Percentiles rank a stretch among this genome's conserved stretches.
Evolutionary conservation across 306 rosid species (phyloP).

Genomic region (Vicia faba): DNA sequence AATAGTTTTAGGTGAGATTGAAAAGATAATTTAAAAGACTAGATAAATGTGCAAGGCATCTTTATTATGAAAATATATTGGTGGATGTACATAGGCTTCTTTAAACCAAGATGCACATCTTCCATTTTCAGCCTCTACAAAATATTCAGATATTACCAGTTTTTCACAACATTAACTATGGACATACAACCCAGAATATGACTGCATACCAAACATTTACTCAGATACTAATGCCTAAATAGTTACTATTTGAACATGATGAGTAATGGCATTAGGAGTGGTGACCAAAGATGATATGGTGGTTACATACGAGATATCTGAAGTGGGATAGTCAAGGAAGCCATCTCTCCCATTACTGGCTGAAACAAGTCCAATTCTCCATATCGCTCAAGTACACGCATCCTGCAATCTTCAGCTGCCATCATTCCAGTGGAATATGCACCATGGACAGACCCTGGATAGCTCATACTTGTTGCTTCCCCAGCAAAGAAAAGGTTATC

Average conservation of each 20-base stretch:
- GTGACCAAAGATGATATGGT: constrained; percentile 30
- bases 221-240: neutral
- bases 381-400: constrained; percentile 94
- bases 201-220: neutral
- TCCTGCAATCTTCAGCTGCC: constrained; percentile 99
- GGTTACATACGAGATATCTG: constrained; percentile 80
- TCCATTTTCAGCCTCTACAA: neutral
- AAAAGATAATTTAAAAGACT: neutral
- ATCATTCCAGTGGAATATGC: constrained; percentile 85
- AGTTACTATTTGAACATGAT: neutral
- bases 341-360: constrained; percentile 84
- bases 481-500: constrained; percentile 98
- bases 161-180: constrained; percentile 15
- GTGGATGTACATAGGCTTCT: constrained; percentile 13
- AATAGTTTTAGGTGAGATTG: neutral
- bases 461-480: constrained; percentile 88
- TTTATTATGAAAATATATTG: neutral
- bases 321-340: constrained; percentile 59
- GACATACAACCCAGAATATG: neutral
- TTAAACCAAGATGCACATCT: constrained; percentile 13
- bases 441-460: constrained; percentile 97
- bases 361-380: constrained; percentile 87
- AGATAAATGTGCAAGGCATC: neutral
- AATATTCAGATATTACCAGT: constrained; percentile 24
- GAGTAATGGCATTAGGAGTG: neutral